phyloP scores from a whole-genome alignment of 441 rosid species.

The Euphorbia corollata region DNA sequence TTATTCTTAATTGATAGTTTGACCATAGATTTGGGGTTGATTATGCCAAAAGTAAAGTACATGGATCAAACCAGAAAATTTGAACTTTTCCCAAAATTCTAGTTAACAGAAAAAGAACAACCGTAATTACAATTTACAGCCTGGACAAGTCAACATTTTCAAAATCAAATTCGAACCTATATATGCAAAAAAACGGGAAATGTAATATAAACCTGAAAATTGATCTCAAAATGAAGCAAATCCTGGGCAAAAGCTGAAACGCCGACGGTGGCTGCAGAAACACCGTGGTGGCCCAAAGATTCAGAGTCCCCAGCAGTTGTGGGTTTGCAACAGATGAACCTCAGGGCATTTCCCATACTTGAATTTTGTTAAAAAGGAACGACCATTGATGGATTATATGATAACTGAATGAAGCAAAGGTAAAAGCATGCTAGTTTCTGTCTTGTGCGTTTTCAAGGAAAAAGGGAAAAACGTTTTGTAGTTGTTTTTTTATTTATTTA shows the following conservation, averaged over 20 bases:
- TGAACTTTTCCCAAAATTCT: not conserved
- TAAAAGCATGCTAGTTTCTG: not conserved
- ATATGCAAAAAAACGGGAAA: not conserved
- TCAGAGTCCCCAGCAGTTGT: slow-evolving; percentile 37
- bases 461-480: not conserved
- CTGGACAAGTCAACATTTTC: not conserved
- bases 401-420: not conserved
- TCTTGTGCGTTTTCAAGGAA: not conserved
- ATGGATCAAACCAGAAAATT: no score
- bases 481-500: no score
- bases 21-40: not conserved
- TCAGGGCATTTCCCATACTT: slow-evolving; percentile 66
- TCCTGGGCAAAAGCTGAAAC: slow-evolving; percentile 76
- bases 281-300: slow-evolving; percentile 51
- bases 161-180: not conserved
- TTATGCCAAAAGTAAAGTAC: not conserved
- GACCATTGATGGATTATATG: not conserved
- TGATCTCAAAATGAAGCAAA: slow-evolving; percentile 61
- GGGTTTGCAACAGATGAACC: slow-evolving; percentile 52
- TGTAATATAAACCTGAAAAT: slow-evolving; percentile 55
- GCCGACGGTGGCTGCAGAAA: slow-evolving; percentile 50
- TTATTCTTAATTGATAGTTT: no score
- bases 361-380: slow-evolving; percentile 18
- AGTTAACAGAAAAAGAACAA: slow-evolving; percentile 1
- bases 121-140: not conserved